These are phyloP conservation scores for Platanthera guangdongensis DNA, from an alignment of 106 monocot genomes.

Conservation along the genomic window DNA sequence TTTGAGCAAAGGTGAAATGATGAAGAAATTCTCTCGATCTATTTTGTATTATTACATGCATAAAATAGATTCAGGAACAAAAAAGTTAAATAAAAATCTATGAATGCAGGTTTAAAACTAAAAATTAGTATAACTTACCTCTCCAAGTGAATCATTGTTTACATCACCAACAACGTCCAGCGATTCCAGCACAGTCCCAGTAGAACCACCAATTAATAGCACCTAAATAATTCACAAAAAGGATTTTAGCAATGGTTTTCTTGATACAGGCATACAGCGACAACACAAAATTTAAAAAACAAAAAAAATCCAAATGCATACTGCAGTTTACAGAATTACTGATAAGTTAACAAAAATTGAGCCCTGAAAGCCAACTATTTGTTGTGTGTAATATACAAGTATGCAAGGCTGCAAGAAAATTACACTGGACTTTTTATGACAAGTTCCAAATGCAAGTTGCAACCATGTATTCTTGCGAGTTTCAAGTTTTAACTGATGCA, in stretches of 20 bases:
- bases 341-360: neutral
- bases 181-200: conserved; percentile 90
- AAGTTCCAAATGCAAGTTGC: neutral
- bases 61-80: neutral
- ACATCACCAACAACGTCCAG: conserved; percentile 87
- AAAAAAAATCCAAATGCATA: neutral
- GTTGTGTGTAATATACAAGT: neutral
- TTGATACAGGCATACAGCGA: neutral
- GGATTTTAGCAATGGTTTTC: neutral
- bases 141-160: conserved; percentile 29
- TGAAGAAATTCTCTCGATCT: neutral
- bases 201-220: conserved; percentile 91
- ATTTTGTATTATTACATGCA: neutral
- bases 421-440: neutral
- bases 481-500: neutral
- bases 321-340: neutral
- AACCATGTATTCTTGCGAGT: neutral
- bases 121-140: conserved; percentile 24
- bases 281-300: neutral
- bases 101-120: neutral
- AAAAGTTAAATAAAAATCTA: neutral
- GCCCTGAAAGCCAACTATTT: too few species aligned
- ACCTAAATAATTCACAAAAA: conserved; percentile 38
- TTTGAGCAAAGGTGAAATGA: neutral
- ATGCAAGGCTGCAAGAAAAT: neutral